Evolutionary conservation across 768 basidiomycete genomes (phyloP), one percentile per base, ranked within the genome.

Genomic region (Lactarius tabidus): DNA sequence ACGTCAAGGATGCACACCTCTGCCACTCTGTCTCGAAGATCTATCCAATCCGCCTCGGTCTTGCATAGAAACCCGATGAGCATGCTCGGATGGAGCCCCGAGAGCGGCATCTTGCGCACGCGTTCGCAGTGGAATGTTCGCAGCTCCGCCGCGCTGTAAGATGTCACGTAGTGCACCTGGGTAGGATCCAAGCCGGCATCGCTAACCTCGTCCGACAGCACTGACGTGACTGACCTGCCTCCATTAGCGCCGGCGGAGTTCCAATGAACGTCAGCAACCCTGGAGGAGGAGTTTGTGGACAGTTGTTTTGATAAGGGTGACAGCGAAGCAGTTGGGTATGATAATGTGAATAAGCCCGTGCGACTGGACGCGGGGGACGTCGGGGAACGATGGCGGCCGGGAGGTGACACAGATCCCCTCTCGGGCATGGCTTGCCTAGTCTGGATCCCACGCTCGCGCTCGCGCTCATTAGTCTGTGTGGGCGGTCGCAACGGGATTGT

Each of bases 61-160:
- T 84, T 84, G 73, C 89, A 88, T 69, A 98, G 72, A 74, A 99
- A 98, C 15, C 95, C 95, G 65, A 98, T 83, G 8, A 99, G 79
- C 97, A 99, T 98, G 70, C 94, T 97, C 28, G 96, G 97, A 74
- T 98, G 97, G 62, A 99, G 78, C 33, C 89, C 90, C 45, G 86
- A 85, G 39, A 98, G 76, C 0, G 89, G 89, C 91, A 98, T 96
- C 84, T 96, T 98, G 73, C 93, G 82, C 43, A 98, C 89, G 20
- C 89, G 86, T 20, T 99, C 97, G 74, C 94, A 95, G 75, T 98
- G 97, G 79, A 95, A 99, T 14, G 92, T 96, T 71, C 84, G 84
- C 36, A 98, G 78, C 72, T 95, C 92, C 6, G 79, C 67, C 2
- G 83, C 76, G 1, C 83, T 78, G 74, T 98, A 99, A 10, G 94